Evolutionary conservation across 2,329 filamentous ascomycete genomes (phyloP), one percentile per base, ranked within the genome.

Genomic region (Sporothrix inflata): DNA sequence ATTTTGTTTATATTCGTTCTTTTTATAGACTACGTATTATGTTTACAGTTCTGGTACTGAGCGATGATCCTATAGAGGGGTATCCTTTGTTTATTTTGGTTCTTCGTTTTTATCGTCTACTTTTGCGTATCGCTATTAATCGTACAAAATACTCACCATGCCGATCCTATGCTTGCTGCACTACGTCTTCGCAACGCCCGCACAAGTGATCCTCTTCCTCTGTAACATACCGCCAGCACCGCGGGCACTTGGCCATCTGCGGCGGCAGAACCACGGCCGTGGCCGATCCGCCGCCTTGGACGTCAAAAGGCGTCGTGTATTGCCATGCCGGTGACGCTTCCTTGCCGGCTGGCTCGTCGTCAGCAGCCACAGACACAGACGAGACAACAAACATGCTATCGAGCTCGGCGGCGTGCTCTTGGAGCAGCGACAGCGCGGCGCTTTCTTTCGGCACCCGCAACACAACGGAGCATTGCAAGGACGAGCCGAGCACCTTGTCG

Each of bases 181-280:
- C 86, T 47, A 91, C 88, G 14, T 88, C 86, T 40, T 90, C 89
- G 79, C 95, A 98, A 78, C 94, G 85, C 66, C 81, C 82, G 80
- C 95, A 98, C 21, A 97, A 82, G 51, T 83, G 80, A 21, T 92
- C 89, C 76, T 91, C 86, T 65, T 82, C 81, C n/a, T 87, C 84
- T n/a, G 92, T 90, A 30, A 92, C 86, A 80, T 93, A 97, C 74
- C 92, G 89, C 96, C 96, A 99, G 82, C 96, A 99, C 68, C 96
- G 86, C 0, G 88, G 86, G 79, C 96, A 99, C 81, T 98, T 99
- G 63, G 85, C 82, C 14, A 84, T 77, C 76, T 77, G 79, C 1
- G 87, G 87, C 72, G 87, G 85, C 68, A 85, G 75, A 27, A 86
- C 84, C 75, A 82, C 81, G 27, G 84, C 84, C 40, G 76, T 81